These are phyloP conservation scores for Isatis tinctoria DNA, from an alignment of 345 rosid species.

Conservation along the genomic window DNA sequence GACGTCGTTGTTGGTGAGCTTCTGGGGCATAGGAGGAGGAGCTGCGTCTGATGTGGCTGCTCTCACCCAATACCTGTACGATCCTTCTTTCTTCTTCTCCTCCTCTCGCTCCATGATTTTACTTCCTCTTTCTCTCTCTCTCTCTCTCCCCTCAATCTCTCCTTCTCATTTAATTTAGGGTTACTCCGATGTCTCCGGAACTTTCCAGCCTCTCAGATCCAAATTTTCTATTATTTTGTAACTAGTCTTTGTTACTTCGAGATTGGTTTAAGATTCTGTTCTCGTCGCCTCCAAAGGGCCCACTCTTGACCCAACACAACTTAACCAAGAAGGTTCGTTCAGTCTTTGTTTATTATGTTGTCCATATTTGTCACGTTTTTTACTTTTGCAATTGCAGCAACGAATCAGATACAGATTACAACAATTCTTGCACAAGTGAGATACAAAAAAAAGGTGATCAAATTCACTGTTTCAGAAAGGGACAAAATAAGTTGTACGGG, in stretches of 20 bases:
- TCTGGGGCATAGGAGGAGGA: slow-evolving; percentile 69
- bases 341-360: background rate
- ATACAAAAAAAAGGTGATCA: background rate
- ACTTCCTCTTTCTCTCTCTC: background rate
- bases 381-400: background rate
- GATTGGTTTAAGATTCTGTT: background rate
- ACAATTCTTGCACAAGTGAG: slow-evolving; percentile 12
- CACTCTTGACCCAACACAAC: slow-evolving; percentile 17
- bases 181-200: slow-evolving; percentile 36
- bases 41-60: slow-evolving; percentile 68
- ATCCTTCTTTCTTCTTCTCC: slow-evolving; percentile 34
- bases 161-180: slow-evolving; percentile 29
- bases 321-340: background rate
- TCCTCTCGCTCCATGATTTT: slow-evolving; percentile 40
- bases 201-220: slow-evolving; percentile 22
- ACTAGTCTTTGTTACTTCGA: background rate
- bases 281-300: background rate
- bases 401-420: slow-evolving; percentile 5
- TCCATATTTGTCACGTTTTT: background rate
- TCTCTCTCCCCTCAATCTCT: background rate
- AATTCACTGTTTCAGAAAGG: background rate
- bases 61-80: slow-evolving; percentile 90
- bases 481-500: background rate
- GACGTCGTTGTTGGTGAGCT: slow-evolving; percentile 45
- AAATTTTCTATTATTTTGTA: slow-evolving; percentile 21